Evolutionary conservation across 306 rosid genomes (phyloP).

Genomic region (Ormosia semicastrata): DNA sequence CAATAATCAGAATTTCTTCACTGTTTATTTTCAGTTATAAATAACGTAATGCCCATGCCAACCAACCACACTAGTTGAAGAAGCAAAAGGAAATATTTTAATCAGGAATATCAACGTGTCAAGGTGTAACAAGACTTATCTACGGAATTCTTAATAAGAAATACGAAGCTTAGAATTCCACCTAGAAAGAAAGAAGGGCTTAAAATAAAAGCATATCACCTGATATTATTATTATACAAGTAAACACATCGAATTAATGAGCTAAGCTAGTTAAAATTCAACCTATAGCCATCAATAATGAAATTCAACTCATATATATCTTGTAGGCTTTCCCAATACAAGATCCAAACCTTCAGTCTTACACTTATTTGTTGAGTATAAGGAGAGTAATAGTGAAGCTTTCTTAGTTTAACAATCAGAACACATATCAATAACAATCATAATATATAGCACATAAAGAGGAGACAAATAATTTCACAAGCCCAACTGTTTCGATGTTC

Average conservation of each 20-base stretch:
- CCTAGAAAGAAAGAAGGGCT: background rate
- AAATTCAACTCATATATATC: background rate
- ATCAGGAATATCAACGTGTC: background rate
- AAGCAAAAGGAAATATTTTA: background rate
- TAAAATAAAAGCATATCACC: background rate
- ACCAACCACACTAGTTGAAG: constrained; percentile 14
- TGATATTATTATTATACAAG: background rate
- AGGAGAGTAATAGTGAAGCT: background rate
- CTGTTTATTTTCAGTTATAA: background rate
- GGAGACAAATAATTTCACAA: background rate
- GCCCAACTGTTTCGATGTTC: background rate
- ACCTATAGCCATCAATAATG: background rate
- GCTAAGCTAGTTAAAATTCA: background rate
- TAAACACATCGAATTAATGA: background rate
- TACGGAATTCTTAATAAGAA: background rate
- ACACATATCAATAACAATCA: background rate
- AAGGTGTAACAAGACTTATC: background rate
- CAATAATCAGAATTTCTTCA: background rate
- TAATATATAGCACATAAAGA: background rate
- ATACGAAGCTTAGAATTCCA: background rate
- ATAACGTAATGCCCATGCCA: background rate
- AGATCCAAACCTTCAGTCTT: background rate
- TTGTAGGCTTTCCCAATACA: background rate
- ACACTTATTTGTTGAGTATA: background rate
- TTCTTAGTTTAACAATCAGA: constrained; percentile 1